phyloP scores from a whole-genome alignment of 2,329 filamentous ascomycete genomes.

The Thielaviopsis euricoi region DNA sequence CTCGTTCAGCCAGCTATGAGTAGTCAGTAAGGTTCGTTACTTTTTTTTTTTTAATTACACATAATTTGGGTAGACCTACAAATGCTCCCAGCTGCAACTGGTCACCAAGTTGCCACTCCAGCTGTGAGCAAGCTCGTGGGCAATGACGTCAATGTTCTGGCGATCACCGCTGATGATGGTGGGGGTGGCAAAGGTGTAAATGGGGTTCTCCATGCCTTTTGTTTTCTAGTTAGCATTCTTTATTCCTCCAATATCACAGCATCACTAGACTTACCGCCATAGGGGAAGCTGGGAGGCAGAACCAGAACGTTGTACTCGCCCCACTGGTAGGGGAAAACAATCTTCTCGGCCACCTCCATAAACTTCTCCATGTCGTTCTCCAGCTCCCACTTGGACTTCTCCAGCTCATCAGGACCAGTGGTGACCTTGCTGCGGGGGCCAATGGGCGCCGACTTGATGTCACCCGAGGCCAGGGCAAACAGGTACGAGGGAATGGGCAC shows the following conservation, averaged over 20 bases:
- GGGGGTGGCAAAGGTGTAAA: slow-evolving; percentile 89
- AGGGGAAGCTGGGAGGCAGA: slow-evolving; percentile 77
- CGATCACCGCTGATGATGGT: slow-evolving; percentile 83
- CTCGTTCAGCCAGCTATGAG: slow-evolving; percentile 44
- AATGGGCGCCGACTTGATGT: slow-evolving; percentile 71
- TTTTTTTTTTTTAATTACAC: background rate
- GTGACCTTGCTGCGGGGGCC: slow-evolving; percentile 73
- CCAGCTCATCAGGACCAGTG: slow-evolving; percentile 74
- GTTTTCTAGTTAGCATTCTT: slow-evolving; percentile 15
- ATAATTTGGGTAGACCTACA: slow-evolving; percentile 26
- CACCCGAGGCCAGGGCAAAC: slow-evolving; percentile 78
- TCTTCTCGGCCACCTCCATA: slow-evolving; percentile 66
- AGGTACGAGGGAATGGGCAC: slow-evolving; percentile 91
- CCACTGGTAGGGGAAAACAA: slow-evolving; percentile 82
- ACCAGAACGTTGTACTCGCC: slow-evolving; percentile 89
- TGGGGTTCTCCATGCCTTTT: slow-evolving; percentile 74
- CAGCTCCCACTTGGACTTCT: slow-evolving; percentile 77
- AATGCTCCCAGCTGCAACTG: slow-evolving; percentile 69
- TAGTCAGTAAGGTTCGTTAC: no score
- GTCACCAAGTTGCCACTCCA: slow-evolving; percentile 84
- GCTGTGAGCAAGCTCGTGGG: slow-evolving; percentile 60
- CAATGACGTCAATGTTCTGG: slow-evolving; percentile 91
- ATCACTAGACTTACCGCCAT: slow-evolving; percentile 44
- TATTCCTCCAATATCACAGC: background rate
- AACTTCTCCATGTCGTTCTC: slow-evolving; percentile 85